These are phyloP conservation scores for Basidiobolus meristosporus DNA, from an alignment of 371 early-diverging fungal genomes.

Conservation along the genomic window DNA sequence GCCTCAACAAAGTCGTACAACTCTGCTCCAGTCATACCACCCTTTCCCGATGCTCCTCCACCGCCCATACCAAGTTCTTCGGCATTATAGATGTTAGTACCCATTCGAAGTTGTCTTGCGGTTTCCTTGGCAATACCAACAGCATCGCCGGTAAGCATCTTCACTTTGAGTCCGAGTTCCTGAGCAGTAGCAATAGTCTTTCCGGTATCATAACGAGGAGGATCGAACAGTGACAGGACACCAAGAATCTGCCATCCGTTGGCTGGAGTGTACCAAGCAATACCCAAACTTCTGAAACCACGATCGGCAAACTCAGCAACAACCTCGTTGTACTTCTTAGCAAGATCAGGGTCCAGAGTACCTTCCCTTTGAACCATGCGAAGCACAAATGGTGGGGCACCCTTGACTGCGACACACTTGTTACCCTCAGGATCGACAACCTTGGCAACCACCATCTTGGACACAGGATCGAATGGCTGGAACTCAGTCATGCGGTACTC, in stretches of 20 bases:
- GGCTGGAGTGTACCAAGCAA: too few relatives aligned
- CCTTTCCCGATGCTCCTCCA: background rate
- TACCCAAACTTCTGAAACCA: too few relatives aligned
- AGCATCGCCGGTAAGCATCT: constrained; percentile 93
- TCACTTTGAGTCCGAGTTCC: constrained; percentile 70
- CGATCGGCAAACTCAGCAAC: constrained; percentile 53
- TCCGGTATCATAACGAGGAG: constrained; percentile 63
- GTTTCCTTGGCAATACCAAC: constrained; percentile 77
- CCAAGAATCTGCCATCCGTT: constrained; percentile 30
- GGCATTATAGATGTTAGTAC: constrained; percentile 46
- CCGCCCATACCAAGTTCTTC: background rate
- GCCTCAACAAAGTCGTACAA: background rate
- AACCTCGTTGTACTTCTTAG: too few relatives aligned
- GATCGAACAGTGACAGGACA: constrained; percentile 69
- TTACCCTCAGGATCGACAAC: constrained; percentile 1
- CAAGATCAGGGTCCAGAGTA: too few relatives aligned
- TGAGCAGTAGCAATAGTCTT: constrained; percentile 67
- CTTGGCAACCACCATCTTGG: background rate
- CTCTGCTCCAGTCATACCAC: background rate
- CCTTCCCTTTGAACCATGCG: too few relatives aligned
- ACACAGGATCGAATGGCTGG: constrained; percentile 1
- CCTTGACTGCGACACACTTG: background rate
- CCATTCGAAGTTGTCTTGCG: constrained; percentile 52
- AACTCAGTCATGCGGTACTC: too few relatives aligned
- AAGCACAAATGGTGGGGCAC: too few relatives aligned